Percentiles rank a stretch among this genome's conserved stretches.
These are phyloP conservation scores for Suhomyces panamericanus DNA, from an alignment of 1,139 yeast genomes.

Conservation along the genomic window DNA sequence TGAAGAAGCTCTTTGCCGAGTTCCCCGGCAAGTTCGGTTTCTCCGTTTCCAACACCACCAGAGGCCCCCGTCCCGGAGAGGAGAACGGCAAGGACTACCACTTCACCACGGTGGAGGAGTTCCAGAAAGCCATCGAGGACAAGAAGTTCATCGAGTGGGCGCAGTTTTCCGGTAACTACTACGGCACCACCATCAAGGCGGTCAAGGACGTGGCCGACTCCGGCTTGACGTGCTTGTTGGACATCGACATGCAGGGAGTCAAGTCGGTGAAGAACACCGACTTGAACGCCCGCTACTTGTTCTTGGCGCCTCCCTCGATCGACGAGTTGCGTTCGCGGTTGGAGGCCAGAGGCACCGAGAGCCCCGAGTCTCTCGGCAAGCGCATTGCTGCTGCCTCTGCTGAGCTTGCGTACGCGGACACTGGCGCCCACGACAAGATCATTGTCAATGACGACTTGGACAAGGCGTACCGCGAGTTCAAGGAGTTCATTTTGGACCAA, in stretches of 20 bases:
- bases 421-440: slow-evolving; percentile 88
- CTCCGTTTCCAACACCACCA: slow-evolving; percentile 91
- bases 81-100: slow-evolving; percentile 85
- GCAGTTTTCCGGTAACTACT: slow-evolving; percentile 94
- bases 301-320: slow-evolving; percentile 89
- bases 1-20: slow-evolving; percentile 87
- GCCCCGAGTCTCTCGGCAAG: slow-evolving; percentile 76
- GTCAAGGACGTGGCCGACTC: slow-evolving; percentile 71
- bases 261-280: slow-evolving; percentile 81
- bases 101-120: slow-evolving; percentile 75
- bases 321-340: slow-evolving; percentile 74
- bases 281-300: slow-evolving; percentile 80
- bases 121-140: slow-evolving; percentile 70
- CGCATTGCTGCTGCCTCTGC: slow-evolving; percentile 83
- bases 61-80: slow-evolving; percentile 91
- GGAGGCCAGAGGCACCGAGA: slow-evolving; percentile 90
- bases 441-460: slow-evolving; percentile 92
- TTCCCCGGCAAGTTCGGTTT: slow-evolving; percentile 89
- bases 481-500: slow-evolving; percentile 60
- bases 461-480: slow-evolving; percentile 79
- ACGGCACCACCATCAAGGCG: slow-evolving; percentile 87
- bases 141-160: slow-evolving; percentile 95
- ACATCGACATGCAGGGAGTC: slow-evolving; percentile 99
- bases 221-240: slow-evolving; percentile 81
- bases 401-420: slow-evolving; percentile 83